Evolutionary conservation across 305 asterid species (phyloP).

Genomic region (Fraxinus sp.): DNA sequence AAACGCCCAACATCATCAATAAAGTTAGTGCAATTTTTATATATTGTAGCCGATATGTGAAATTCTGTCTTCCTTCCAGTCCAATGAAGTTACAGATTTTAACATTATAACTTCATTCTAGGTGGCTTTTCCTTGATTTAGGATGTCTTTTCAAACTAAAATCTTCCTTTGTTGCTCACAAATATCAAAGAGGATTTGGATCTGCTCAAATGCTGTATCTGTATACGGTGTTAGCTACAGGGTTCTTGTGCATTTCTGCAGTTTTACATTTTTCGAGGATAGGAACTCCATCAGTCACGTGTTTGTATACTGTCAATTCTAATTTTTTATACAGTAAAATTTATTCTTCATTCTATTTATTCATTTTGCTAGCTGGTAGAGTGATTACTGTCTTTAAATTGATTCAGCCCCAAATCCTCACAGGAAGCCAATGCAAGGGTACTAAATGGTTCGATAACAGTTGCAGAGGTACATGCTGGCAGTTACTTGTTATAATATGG

Average conservation of each 20-base stretch:
- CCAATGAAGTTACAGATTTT: not conserved
- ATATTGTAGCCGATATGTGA: not conserved
- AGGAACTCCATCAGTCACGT: not conserved
- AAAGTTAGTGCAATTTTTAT: not conserved
- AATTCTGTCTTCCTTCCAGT: not conserved
- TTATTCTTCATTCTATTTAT: not conserved
- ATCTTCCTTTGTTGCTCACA: not conserved
- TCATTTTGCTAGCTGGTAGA: not conserved
- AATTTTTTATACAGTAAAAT: not conserved
- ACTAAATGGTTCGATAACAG: conserved; percentile 25
- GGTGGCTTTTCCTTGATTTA: not conserved
- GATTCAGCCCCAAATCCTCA: conserved; percentile 72
- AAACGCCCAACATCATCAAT: not conserved
- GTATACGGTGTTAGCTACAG: not conserved
- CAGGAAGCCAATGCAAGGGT: conserved; percentile 37
- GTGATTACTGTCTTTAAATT: conserved; percentile 13
- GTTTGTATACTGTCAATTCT: not conserved
- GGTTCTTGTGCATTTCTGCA: not conserved
- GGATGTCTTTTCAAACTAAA: not conserved
- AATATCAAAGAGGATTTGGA: not conserved
- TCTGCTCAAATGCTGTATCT: not conserved
- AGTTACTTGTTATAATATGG: conserved; percentile 20
- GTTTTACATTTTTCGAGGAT: not conserved
- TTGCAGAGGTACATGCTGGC: conserved; percentile 30
- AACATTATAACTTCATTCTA: not conserved